A percentile compares a stretch with the other conserved stretches of the same genome.
phyloP scores from a whole-genome alignment of 306 rosid species.

The Macrotyloma uniflorum region DNA sequence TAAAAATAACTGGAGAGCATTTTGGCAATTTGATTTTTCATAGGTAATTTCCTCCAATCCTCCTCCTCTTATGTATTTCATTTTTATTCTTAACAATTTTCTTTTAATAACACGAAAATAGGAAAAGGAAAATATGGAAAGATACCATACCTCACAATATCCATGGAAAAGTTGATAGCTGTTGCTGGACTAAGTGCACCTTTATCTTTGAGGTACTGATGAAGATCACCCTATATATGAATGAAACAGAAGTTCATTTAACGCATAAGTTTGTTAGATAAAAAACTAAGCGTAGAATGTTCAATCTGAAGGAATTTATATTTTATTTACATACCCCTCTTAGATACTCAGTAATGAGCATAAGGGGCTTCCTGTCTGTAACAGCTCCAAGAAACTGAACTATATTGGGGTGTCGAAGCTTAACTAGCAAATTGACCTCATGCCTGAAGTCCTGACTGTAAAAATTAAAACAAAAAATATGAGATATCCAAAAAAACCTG shows the following conservation, averaged over 20 bases:
- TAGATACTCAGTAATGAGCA: constrained; percentile 93
- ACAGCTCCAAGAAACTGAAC: constrained; percentile 99
- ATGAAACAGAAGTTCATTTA: constrained; percentile 44
- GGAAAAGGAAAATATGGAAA: neutral
- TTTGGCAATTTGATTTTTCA: neutral
- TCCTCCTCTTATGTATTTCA: constrained; percentile 31
- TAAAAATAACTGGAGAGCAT: constrained; percentile 10
- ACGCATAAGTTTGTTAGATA: constrained; percentile 24
- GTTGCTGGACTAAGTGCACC: constrained; percentile 76
- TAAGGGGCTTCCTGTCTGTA: constrained; percentile 91
- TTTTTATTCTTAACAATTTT: constrained; percentile 1
- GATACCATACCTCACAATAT: constrained; percentile 77
- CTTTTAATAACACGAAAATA: neutral
- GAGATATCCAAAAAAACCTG: constrained; percentile 14
- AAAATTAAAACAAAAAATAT: constrained; percentile 11
- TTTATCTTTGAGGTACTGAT: constrained; percentile 91
- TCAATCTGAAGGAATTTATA: constrained; percentile 27
- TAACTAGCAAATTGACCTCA: constrained; percentile 94
- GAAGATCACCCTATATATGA: constrained; percentile 88
- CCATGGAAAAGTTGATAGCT: constrained; percentile 84
- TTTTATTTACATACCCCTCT: constrained; percentile 73
- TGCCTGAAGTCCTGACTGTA: constrained; percentile 96
- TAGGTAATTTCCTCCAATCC: neutral
- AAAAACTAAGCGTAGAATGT: constrained; percentile 23
- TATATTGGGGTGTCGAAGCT: constrained; percentile 97